Evolutionary conservation across 2,329 filamentous ascomycete species (phyloP), one percentile per base, ranked within the genome.

Genomic region (Cladosporium cucumerinum): DNA sequence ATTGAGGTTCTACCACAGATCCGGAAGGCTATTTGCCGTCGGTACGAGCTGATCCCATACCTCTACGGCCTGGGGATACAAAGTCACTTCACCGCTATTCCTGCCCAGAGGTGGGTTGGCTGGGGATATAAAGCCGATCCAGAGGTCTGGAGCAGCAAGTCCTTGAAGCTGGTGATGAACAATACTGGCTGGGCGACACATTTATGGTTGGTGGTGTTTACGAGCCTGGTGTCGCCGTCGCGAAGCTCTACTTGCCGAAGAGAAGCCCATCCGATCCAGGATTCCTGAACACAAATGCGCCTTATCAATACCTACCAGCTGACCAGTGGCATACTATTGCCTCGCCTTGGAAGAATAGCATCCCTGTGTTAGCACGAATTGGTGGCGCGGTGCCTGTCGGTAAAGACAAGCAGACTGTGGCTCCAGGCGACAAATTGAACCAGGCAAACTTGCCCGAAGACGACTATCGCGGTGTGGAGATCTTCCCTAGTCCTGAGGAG

Each of bases 31-130:
- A 90, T 92, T 74, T 87, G 87, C 75, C 83, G 89, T 7, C 83
- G 89, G 34, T 92, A 92, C 72, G 87, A 88, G 67, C 79, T 92
- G 62, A 84, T 92, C 10, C 89, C 89, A 0, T 92, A 91, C 73
- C 82, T 89, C 8, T 92, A 92, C 76, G 87, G 86, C 0, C 80
- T 87, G 1, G 83, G 84, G 51, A 80, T 92, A 0, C 80, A 85
- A 60, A 87, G 86, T 25, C 88, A 91, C 72, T 75, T 79, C 55
- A 82, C 78, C 0, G 89, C 89, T 0, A 78, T 80, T 0, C 88
- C 89, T 1, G 86, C 88, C 0, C 89, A 91, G 70, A 80, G 88
- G 60, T 92, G 89, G 89, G 86, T 87, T 0, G 89, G 89, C 0
- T 91, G 88, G 88, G 88, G 87, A 28, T 90, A 88, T 70, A 89